A percentile compares a stretch with the other conserved stretches of the same genome.
Conservation (phyloP, 148 eudicot species). For the Gaultheria prostrata region DNA sequence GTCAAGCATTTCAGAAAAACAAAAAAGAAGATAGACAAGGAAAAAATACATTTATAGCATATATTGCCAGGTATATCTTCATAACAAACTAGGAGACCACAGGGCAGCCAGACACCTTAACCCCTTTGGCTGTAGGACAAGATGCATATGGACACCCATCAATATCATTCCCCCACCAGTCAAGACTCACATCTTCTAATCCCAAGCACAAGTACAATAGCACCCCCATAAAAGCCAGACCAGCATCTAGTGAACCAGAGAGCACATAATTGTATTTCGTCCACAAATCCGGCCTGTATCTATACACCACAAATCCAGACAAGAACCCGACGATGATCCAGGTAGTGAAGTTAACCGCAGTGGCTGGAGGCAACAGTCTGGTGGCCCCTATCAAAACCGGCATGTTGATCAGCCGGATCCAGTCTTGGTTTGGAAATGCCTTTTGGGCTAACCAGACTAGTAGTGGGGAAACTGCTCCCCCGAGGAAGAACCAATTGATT, state of each 20-base stretch:
- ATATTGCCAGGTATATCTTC: not conserved
- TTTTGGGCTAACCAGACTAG: slow-evolving; percentile 75
- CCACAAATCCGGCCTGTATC: slow-evolving; percentile 86
- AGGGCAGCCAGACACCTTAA: slow-evolving; percentile 65
- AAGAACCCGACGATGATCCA: slow-evolving; percentile 83
- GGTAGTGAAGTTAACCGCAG: slow-evolving; percentile 84
- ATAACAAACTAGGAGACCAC: slow-evolving; percentile 30
- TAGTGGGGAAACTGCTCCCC: slow-evolving; percentile 80
- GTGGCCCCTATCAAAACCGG: slow-evolving; percentile 82
- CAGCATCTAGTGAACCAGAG: slow-evolving; percentile 92
- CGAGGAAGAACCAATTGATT: slow-evolving; percentile 84
- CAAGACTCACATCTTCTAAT: slow-evolving; percentile 49
- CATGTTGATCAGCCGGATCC: slow-evolving; percentile 92
- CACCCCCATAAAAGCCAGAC: slow-evolving; percentile 96
- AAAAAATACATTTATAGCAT: not conserved
- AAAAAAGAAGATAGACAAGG: not conserved
- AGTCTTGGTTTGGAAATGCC: slow-evolving; percentile 71
- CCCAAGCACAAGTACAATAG: slow-evolving; percentile 80
- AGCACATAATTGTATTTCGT: slow-evolving; percentile 74
- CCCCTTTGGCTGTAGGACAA: slow-evolving; percentile 82
- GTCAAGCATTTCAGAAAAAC: not conserved
- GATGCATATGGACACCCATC: slow-evolving; percentile 86
- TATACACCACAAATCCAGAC: slow-evolving; percentile 73
- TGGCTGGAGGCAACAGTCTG: slow-evolving; percentile 84
- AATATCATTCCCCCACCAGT: slow-evolving; percentile 97